phyloP scores from a whole-genome alignment of 208 protist genomes.

The Leishmania gerbilli region DNA sequence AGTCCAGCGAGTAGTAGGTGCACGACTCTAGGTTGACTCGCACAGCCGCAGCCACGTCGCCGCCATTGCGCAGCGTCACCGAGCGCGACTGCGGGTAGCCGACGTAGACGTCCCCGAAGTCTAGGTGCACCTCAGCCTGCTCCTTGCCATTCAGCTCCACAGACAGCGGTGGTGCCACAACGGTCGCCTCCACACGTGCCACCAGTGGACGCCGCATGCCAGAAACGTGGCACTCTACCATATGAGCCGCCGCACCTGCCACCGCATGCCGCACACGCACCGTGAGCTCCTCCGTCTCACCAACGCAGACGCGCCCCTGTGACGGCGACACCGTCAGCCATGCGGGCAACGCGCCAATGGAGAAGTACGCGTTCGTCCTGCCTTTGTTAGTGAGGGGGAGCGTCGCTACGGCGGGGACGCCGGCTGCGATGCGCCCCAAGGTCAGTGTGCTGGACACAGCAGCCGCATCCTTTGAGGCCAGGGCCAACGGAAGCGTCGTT shows the following conservation, averaged over 20 bases:
- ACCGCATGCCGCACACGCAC: constrained; percentile 48
- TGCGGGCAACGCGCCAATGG: constrained; percentile 57
- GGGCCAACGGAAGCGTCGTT: constrained; percentile 1
- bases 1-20: constrained; percentile 40
- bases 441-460: constrained; percentile 55
- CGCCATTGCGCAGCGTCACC: constrained; percentile 79
- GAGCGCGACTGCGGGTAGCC: constrained; percentile 48
- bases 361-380: constrained; percentile 75
- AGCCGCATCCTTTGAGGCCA: constrained; percentile 6
- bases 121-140: constrained; percentile 76
- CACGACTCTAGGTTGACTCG: constrained; percentile 68
- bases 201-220: constrained; percentile 78
- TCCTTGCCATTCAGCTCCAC: constrained; percentile 47
- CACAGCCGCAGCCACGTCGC: constrained; percentile 82
- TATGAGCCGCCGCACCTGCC: constrained; percentile 37
- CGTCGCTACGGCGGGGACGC: constrained; percentile 35
- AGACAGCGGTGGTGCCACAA: constrained; percentile 64
- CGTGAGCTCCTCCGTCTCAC: constrained; percentile 71
- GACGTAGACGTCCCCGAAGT: constrained; percentile 89
- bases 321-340: constrained; percentile 76
- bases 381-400: constrained; percentile 72
- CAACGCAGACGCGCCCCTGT: constrained; percentile 62
- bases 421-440: constrained; percentile 77
- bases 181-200: constrained; percentile 66
- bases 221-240: constrained; percentile 69